These are phyloP conservation scores for Austroboletus olivaceoglutinosus DNA, from an alignment of 1,284 basidiomycete species.

Conservation along the genomic window DNA sequence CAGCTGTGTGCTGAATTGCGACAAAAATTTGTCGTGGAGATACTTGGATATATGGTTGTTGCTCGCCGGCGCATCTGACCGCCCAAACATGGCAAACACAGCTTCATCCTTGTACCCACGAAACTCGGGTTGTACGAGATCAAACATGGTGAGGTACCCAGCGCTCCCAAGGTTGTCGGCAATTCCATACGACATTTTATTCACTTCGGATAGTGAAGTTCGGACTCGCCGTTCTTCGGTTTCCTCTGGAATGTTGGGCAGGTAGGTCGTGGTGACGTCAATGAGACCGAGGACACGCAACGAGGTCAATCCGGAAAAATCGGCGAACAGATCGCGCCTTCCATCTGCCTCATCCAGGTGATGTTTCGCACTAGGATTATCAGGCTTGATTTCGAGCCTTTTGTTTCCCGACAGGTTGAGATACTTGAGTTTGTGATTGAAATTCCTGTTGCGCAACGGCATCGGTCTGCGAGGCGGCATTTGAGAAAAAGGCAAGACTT, in stretches of 20 bases:
- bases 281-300: conserved; percentile 92
- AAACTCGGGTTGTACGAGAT: conserved; percentile 91
- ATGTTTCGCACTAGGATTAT: conserved; percentile 26
- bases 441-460: conserved; percentile 69
- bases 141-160: conserved; percentile 85
- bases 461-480: conserved; percentile 2
- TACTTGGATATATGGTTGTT: conserved; percentile 73
- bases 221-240: conserved; percentile 89
- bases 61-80: conserved; percentile 62
- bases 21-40: conserved; percentile 77
- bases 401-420: conserved; percentile 88
- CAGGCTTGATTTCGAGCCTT: conserved; percentile 82
- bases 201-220: conserved; percentile 88
- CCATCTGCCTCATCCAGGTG: conserved; percentile 22
- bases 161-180: conserved; percentile 88
- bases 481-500: conserved; percentile 21
- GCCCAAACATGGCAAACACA: conserved; percentile 96
- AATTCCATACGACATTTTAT: conserved; percentile 95
- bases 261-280: conserved; percentile 91
- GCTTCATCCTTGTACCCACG: conserved; percentile 77
- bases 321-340: conserved; percentile 57
- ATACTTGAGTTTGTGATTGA: conserved; percentile 91
- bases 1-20: conserved; percentile 61
- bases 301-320: conserved; percentile 83
- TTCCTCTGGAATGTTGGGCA: conserved; percentile 84